A percentile compares a stretch with the other conserved stretches of the same genome.
phyloP scores from a whole-genome alignment of 2,329 filamentous ascomycete genomes.

The Paraphaeosphaeria sporulosa region DNA sequence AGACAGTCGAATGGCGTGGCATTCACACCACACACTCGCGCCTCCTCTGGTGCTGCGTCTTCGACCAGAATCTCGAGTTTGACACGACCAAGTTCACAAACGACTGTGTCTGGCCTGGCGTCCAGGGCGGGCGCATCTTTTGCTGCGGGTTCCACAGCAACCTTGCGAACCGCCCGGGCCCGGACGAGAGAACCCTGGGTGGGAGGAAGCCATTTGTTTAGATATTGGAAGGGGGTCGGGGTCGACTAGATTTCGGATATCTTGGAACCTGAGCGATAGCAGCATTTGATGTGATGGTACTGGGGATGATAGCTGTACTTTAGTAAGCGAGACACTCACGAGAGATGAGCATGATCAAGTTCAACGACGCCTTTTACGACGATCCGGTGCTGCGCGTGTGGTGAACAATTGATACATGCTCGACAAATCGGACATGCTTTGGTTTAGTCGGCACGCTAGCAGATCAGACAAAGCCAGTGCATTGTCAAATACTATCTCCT shows the following conservation, averaged over 20 bases:
- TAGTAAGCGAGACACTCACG: neutral
- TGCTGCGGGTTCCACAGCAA: neutral
- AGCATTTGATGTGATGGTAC: neutral
- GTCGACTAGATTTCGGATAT: too few relatives aligned
- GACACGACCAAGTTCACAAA: neutral
- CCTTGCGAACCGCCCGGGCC: neutral
- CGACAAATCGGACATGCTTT: too few relatives aligned
- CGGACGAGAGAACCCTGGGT: neutral
- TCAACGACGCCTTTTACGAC: neutral
- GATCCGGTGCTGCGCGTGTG: neutral
- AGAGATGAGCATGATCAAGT: neutral
- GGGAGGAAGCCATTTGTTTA: neutral
- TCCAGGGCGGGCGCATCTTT: neutral
- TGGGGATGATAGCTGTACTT: too few relatives aligned
- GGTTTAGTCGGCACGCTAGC: too few relatives aligned
- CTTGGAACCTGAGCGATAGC: neutral
- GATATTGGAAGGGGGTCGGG: too few relatives aligned
- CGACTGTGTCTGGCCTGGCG: neutral
- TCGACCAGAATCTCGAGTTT: neutral
- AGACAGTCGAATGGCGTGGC: neutral
- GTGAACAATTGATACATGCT: neutral
- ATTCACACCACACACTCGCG: neutral
- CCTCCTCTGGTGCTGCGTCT: neutral
- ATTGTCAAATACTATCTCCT: too few relatives aligned
- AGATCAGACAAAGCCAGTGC: too few relatives aligned